Percentiles rank a stretch among this genome's conserved stretches.
phyloP scores from a whole-genome alignment of 805 yeast species.

The Wickerhamiella lipophila region DNA sequence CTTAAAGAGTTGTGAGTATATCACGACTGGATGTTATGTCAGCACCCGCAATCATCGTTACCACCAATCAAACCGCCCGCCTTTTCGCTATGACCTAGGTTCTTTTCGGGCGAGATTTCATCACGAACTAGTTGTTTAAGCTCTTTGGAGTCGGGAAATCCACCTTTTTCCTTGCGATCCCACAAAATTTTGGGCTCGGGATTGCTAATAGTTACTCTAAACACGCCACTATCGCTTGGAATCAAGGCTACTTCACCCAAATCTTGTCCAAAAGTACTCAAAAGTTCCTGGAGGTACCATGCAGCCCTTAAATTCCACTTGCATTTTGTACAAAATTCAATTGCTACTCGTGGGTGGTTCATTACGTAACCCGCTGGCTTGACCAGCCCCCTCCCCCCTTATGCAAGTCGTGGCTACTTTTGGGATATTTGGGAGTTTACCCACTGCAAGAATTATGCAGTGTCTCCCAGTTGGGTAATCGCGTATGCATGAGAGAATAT shows the following conservation, averaged over 20 bases:
- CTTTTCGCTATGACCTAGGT: constrained; percentile 54
- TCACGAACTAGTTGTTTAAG: constrained; percentile 58
- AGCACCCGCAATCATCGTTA: constrained; percentile 1
- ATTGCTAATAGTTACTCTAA: constrained; percentile 41
- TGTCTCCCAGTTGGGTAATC: not conserved
- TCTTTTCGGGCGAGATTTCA: constrained; percentile 39
- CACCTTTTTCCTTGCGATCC: constrained; percentile 52
- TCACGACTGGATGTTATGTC: too few relatives aligned
- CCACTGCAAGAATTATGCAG: not conserved
- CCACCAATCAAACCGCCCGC: constrained; percentile 9
- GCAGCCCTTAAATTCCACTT: constrained; percentile 81
- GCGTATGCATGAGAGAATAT: not conserved
- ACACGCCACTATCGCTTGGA: constrained; percentile 44
- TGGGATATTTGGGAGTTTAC: not conserved
- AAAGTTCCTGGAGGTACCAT: constrained; percentile 75
- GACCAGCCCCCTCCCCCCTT: too few relatives aligned
- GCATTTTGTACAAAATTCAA: constrained; percentile 69
- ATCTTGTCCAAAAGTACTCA: constrained; percentile 60
- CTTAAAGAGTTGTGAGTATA: too few relatives aligned
- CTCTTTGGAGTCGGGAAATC: constrained; percentile 79
- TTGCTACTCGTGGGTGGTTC: constrained; percentile 43
- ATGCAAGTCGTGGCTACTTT: not conserved
- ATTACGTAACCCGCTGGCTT: not conserved
- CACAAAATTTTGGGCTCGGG: constrained; percentile 33
- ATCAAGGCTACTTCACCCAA: constrained; percentile 43